phyloP scores from a whole-genome alignment of 257 asterid genomes.

The Nicotiana attenuata region DNA sequence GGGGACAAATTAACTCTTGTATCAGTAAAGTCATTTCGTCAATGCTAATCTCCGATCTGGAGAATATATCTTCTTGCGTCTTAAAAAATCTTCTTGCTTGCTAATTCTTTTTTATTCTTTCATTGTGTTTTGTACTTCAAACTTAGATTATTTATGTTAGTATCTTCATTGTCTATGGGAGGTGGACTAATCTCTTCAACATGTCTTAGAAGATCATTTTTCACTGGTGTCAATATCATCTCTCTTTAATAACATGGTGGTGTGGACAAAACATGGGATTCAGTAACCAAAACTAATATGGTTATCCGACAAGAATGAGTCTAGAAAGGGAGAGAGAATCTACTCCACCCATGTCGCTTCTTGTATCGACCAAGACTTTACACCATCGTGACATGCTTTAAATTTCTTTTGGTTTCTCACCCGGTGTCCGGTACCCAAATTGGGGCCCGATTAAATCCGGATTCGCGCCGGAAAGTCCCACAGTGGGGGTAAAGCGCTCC shows the following conservation, averaged over 20 bases:
- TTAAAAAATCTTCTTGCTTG: too few relatives aligned
- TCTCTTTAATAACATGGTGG: not conserved
- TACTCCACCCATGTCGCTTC: not conserved
- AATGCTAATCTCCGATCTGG: not conserved
- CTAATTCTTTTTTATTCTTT: too few relatives aligned
- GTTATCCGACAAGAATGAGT: not conserved
- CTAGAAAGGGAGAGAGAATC: not conserved
- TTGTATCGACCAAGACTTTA: not conserved
- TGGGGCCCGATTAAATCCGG: too few relatives aligned
- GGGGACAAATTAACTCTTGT: too few relatives aligned
- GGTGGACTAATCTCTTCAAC: not conserved
- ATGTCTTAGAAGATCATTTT: not conserved
- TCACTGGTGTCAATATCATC: not conserved
- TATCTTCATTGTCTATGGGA: not conserved
- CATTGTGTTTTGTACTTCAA: not conserved
- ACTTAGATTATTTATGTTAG: too few relatives aligned
- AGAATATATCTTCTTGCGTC: not conserved
- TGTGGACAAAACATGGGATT: not conserved
- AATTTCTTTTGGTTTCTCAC: too few relatives aligned
- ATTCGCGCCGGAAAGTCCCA: too few relatives aligned
- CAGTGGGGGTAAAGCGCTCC: too few relatives aligned
- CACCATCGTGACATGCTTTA: not conserved
- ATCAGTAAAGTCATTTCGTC: too few relatives aligned
- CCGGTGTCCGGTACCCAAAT: too few relatives aligned
- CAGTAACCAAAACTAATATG: not conserved